Evolutionary conservation across 2,329 filamentous ascomycete species (phyloP).

Genomic region (Pseudogymnoascus sp.): DNA sequence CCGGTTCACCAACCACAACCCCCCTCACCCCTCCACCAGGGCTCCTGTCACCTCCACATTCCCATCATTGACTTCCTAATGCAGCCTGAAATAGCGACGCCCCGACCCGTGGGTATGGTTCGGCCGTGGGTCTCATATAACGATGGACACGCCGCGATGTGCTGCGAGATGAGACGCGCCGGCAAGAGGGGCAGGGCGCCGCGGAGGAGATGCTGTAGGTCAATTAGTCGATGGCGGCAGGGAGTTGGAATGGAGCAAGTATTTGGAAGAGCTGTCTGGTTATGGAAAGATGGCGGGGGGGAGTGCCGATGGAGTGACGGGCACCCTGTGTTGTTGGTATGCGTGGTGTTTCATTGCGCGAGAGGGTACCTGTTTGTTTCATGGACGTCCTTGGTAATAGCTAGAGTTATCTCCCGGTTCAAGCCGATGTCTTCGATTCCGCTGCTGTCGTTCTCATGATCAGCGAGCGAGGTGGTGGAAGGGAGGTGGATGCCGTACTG

Average conservation of each 20-base stretch:
- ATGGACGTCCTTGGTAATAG: background rate
- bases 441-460: background rate
- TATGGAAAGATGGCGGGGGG: background rate
- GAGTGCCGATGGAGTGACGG: background rate
- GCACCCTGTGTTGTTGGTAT: background rate
- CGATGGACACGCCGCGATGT: background rate
- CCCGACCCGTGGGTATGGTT: background rate
- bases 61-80: background rate
- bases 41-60: background rate
- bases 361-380: background rate
- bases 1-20: background rate
- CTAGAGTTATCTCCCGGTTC: background rate
- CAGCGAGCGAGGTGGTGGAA: background rate
- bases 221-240: too few relatives aligned
- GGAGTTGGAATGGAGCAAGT: too few relatives aligned
- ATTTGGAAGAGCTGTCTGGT: background rate
- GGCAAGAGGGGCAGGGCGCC: background rate
- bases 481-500: background rate
- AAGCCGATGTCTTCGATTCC: background rate
- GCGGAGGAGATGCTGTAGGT: too few relatives aligned
- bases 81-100: background rate
- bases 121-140: background rate
- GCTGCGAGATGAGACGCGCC: background rate
- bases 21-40: background rate
- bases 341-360: background rate